Evolutionary conservation across 2,329 filamentous ascomycete species (phyloP), one percentile per base, ranked within the genome.

Genomic region (Diplocarpon rosae): DNA sequence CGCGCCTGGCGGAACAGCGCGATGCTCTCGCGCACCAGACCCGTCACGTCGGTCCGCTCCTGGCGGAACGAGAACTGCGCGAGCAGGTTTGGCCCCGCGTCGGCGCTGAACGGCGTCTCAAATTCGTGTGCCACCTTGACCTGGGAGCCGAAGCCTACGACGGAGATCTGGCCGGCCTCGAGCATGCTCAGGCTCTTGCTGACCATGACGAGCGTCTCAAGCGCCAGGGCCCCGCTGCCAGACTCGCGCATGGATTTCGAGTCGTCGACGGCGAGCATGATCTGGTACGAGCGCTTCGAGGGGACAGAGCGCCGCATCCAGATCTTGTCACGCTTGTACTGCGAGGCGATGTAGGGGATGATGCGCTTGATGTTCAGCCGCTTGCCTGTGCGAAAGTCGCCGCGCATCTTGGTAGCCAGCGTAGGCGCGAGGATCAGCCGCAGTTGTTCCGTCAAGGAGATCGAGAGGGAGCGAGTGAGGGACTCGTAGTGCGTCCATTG

Each of bases 241-340:
- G 72, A 72, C 61, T 95, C 88, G 13, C 85, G 81, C 92, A 99
- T 99, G 48, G 81, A 88, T 63, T 85, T 85, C 58, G 83, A 90
- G 69, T 98, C 92, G 64, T 99, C 92, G 31, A 99, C 87, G 32
- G 92, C 93, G 39, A 99, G 82, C 69, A 98, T 80, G 64, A 98
- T 93, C 65, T 99, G 93, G 66, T 98, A 98, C 46, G 82, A 83
- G 33, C 93, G 83, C 67, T 96, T 96, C 31, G 83, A 90, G 1
- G 93, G 93, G 39, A 95, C 80, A 29, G 79, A 83, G 45, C 93
- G 80, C 12, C 93, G 84, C 83, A 98, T 94, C 92, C 92, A 99
- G 66, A 99, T 99, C 72, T 98, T 98, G 75, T 99, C 92, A 49
- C 92, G 85, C 72, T 95, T 96, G 74, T 95, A 98, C 61, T 85